phyloP scores from a whole-genome alignment of 2,329 filamentous ascomycete genomes.

The Colletotrichum chlorophyti region DNA sequence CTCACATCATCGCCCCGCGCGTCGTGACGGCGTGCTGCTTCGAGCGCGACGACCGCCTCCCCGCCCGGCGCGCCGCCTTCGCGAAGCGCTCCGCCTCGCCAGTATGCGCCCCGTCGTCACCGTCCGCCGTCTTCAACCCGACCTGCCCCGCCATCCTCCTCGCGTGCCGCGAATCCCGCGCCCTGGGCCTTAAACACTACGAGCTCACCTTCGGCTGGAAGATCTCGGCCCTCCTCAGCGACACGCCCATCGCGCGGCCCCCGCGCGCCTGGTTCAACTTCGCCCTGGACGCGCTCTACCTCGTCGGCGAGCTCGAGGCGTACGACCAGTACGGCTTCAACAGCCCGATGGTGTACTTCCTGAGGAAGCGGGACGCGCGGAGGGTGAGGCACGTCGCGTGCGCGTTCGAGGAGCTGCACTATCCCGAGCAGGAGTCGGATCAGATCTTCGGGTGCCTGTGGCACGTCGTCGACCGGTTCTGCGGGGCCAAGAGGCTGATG shows the following conservation, averaged over 20 bases:
- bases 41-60: slow-evolving; percentile 38
- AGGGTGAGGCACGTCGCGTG: slow-evolving; percentile 53
- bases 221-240: slow-evolving; percentile 47
- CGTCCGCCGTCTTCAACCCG: slow-evolving; percentile 32
- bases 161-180: slow-evolving; percentile 50
- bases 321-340: slow-evolving; percentile 54
- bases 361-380: slow-evolving; percentile 48
- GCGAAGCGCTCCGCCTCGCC: slow-evolving; percentile 25
- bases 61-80: slow-evolving; percentile 33
- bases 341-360: slow-evolving; percentile 56
- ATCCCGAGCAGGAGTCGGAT: slow-evolving; percentile 48
- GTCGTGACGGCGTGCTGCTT: slow-evolving; percentile 52
- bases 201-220: slow-evolving; percentile 54
- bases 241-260: slow-evolving; percentile 41
- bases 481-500: slow-evolving; percentile 42
- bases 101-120: slow-evolving; percentile 30
- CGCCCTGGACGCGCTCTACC: slow-evolving; percentile 51
- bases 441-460: slow-evolving; percentile 56
- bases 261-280: slow-evolving; percentile 57
- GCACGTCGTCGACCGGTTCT: slow-evolving; percentile 55
- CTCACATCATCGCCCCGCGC: slow-evolving; percentile 50
- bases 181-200: slow-evolving; percentile 50
- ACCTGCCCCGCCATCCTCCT: slow-evolving; percentile 50
- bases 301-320: slow-evolving; percentile 56
- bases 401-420: slow-evolving; percentile 50